Percentiles rank a stretch among this genome's conserved stretches.
Conservation (phyloP, 768 basidiomycete genomes). For the Boletus reticulatus region DNA sequence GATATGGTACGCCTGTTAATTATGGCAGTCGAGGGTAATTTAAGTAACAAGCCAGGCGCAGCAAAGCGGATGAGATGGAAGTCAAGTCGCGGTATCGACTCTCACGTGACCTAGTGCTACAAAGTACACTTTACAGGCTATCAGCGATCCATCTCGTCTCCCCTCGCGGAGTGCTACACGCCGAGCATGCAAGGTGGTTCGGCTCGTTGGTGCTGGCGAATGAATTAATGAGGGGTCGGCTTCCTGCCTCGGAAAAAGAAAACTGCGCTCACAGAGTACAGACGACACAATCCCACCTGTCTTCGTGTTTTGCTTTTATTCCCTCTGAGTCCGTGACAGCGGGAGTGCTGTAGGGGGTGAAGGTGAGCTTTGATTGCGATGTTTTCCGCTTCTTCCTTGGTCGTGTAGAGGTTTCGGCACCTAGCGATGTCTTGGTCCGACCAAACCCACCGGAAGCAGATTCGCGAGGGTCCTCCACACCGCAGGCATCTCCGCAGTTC, state of each 20-base stretch:
- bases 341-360: not conserved
- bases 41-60: not conserved
- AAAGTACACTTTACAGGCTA: not conserved
- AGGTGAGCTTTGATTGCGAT: constrained; percentile 16
- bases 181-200: constrained; percentile 58
- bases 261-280: constrained; percentile 59
- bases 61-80: not conserved
- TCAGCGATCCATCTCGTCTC: constrained; percentile 27
- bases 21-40: not conserved
- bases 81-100: not conserved
- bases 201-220: constrained; percentile 48
- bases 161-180: constrained; percentile 54
- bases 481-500: not conserved
- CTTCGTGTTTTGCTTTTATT: constrained; percentile 37
- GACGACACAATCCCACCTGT: constrained; percentile 51
- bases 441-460: not conserved
- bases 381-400: constrained; percentile 20
- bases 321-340: not conserved
- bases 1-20: not conserved
- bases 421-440: not conserved
- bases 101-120: constrained; percentile 19
- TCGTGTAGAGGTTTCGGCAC: not conserved
- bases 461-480: not conserved
- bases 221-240: constrained; percentile 12
- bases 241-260: not conserved